These are phyloP conservation scores for Aureobasidium uvarum DNA, from an alignment of 2,329 filamentous ascomycete genomes.

Conservation along the genomic window DNA sequence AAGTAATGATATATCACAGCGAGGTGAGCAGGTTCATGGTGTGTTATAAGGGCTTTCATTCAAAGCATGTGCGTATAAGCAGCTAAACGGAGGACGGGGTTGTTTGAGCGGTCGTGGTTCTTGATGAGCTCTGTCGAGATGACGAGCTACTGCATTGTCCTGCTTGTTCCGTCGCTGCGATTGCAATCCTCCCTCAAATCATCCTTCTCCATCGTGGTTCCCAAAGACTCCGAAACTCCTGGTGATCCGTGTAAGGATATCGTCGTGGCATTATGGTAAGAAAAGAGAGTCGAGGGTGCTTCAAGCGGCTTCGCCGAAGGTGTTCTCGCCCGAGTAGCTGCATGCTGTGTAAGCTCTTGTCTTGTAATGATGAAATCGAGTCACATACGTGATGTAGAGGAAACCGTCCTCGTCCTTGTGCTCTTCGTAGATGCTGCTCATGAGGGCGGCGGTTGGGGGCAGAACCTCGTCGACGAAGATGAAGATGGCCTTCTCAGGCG, in stretches of 20 bases:
- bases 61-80: conserved; percentile 22
- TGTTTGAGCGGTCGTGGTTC: conserved; percentile 7
- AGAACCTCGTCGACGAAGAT: conserved; percentile 99
- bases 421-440: conserved; percentile 99
- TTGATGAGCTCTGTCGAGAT: background rate
- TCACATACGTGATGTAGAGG: conserved; percentile 87
- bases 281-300: background rate
- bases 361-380: background rate
- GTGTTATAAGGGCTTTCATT: conserved; percentile 15
- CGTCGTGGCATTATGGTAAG: conserved; percentile 6
- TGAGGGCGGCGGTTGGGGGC: conserved; percentile 91
- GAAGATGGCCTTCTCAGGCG: conserved; percentile 99
- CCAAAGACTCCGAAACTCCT: conserved; percentile 25
- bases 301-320: conserved; percentile 65
- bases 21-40: background rate
- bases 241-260: conserved; percentile 14
- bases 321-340: conserved; percentile 97
- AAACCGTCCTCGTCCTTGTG: conserved; percentile 89
- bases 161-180: conserved; percentile 11
- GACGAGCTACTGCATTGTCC: conserved; percentile 10
- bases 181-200: conserved; percentile 20
- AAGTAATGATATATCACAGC: background rate
- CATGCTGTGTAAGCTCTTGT: conserved; percentile 30
- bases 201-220: conserved; percentile 13
- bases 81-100: background rate